Conservation (phyloP, 371 early-diverging fungal species). For the Smittium culicis region DNA sequence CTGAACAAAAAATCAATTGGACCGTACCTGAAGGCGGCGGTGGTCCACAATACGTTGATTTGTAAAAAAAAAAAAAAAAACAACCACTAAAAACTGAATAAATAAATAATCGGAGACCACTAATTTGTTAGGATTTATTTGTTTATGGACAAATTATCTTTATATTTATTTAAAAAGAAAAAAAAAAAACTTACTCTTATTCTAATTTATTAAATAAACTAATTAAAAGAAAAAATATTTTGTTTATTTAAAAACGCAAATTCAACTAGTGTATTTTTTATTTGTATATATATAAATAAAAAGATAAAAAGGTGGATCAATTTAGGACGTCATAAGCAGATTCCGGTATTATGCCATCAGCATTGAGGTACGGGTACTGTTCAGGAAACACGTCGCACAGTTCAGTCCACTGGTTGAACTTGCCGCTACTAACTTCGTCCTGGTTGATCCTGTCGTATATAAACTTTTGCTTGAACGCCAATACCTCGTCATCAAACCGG, state of each 20-base stretch:
- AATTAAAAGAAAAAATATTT: too few relatives aligned
- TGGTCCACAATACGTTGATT: conserved; percentile 65
- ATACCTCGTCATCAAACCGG: conserved; percentile 46
- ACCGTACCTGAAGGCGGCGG: conserved; percentile 95
- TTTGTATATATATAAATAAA: not conserved
- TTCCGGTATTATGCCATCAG: conserved; percentile 38
- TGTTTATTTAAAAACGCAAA: too few relatives aligned
- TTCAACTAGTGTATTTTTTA: too few relatives aligned
- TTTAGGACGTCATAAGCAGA: conserved; percentile 28
- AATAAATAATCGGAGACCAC: too few relatives aligned
- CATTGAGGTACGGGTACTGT: conserved; percentile 35
- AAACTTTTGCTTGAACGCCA: conserved; percentile 61
- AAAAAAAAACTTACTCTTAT: too few relatives aligned
- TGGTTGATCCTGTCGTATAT: conserved; percentile 62
- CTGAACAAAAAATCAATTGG: conserved; percentile 97
- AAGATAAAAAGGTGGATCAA: conserved; percentile 17
- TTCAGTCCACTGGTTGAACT: conserved; percentile 58
- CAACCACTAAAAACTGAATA: too few relatives aligned
- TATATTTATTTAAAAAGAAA: too few relatives aligned
- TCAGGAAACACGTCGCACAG: conserved; percentile 42
- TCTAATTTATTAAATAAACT: too few relatives aligned
- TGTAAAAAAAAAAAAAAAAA: too few relatives aligned
- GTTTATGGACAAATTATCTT: too few relatives aligned
- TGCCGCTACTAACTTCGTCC: conserved; percentile 46
- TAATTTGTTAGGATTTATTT: too few relatives aligned